phyloP scores from a whole-genome alignment of 2,329 filamentous ascomycete genomes.

The Phialophora macrospora region DNA sequence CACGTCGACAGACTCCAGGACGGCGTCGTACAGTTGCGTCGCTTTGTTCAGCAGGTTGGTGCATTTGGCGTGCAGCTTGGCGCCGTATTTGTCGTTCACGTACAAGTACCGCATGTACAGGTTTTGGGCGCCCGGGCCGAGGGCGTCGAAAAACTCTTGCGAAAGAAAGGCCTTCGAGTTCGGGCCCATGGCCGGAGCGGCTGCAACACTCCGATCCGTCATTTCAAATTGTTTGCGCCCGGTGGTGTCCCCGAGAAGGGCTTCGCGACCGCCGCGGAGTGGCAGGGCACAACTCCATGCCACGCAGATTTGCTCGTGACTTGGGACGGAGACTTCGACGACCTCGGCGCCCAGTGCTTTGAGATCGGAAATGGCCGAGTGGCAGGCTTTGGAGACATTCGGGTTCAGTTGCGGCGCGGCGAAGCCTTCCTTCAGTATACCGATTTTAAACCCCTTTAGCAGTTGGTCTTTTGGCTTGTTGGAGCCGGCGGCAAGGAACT shows the following conservation, averaged over 20 bases:
- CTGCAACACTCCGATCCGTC: slow-evolving; percentile 7
- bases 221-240: slow-evolving; percentile 16
- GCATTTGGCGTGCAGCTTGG: slow-evolving; percentile 49
- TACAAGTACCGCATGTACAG: slow-evolving; percentile 50
- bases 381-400: slow-evolving; percentile 50
- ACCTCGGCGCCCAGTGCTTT: slow-evolving; percentile 55
- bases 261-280: slow-evolving; percentile 4
- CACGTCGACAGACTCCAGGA: slow-evolving; percentile 50
- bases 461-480: slow-evolving; percentile 7
- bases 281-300: slow-evolving; percentile 8
- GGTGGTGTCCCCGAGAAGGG: slow-evolving; percentile 28
- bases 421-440: slow-evolving; percentile 55
- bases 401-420: slow-evolving; percentile 47
- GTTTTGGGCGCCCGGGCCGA: slow-evolving; percentile 43
- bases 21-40: slow-evolving; percentile 42
- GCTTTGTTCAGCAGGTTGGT: slow-evolving; percentile 48
- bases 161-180: background rate
- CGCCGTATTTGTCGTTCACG: slow-evolving; percentile 39
- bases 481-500: slow-evolving; percentile 3
- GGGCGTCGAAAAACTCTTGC: slow-evolving; percentile 25
- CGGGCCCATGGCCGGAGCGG: background rate
- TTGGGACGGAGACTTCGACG: slow-evolving; percentile 58
- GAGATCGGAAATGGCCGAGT: slow-evolving; percentile 51
- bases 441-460: slow-evolving; percentile 47
- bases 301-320: slow-evolving; percentile 21